Conservation (phyloP, 495 filamentous ascomycete species). For the Polyplosphaeria fusca region DNA sequence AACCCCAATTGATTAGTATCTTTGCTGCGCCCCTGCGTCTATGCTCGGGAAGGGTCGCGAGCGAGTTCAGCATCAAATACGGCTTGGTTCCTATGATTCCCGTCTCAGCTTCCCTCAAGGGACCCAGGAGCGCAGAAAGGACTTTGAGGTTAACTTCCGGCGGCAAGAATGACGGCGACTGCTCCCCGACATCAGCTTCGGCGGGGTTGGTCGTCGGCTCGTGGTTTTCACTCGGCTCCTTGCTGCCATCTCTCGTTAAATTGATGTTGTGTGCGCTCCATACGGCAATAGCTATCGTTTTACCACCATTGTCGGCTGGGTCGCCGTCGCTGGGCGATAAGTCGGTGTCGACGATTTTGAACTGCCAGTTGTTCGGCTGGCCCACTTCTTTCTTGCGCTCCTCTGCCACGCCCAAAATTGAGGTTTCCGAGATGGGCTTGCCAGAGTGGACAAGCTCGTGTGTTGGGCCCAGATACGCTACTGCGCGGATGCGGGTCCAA, state of each 20-base stretch:
- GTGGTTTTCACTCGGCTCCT: not conserved
- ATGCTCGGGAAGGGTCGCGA: constrained; percentile 13
- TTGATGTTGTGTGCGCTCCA: constrained; percentile 11
- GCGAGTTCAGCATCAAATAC: constrained; percentile 19
- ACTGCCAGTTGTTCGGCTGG: constrained; percentile 9
- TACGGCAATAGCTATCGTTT: constrained; percentile 11
- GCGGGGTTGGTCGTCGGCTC: not conserved
- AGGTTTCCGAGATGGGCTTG: not conserved
- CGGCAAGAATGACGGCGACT: constrained; percentile 10
- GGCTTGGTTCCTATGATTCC: constrained; percentile 22
- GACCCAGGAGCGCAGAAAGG: constrained; percentile 8
- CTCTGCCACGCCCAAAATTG: not conserved
- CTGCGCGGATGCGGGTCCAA: not conserved
- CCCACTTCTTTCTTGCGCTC: constrained; percentile 5
- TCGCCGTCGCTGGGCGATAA: constrained; percentile 2
- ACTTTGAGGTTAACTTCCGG: constrained; percentile 12
- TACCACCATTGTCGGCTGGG: constrained; percentile 12
- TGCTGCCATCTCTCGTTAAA: not conserved
- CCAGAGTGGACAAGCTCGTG: not conserved
- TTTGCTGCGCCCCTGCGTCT: not conserved
- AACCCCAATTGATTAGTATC: constrained; percentile 8
- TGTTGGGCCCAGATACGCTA: not conserved
- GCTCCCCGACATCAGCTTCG: not conserved
- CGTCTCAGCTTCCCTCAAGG: constrained; percentile 1
- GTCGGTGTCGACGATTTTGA: constrained; percentile 17